These are phyloP conservation scores for Echites panduratus DNA, from an alignment of 257 asterid species.

Conservation along the genomic window DNA sequence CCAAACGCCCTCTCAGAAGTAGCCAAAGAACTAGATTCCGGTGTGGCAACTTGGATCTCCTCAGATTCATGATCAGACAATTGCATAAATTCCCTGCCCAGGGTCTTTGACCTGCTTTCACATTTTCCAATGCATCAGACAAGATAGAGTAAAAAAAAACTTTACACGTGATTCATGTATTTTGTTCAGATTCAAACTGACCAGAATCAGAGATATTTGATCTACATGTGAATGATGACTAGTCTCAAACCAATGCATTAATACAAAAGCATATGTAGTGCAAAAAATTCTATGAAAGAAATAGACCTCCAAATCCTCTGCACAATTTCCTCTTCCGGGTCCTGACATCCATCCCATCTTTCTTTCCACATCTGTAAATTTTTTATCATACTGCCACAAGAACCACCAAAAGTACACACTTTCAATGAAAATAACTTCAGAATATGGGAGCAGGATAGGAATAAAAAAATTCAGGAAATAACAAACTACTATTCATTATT, in stretches of 20 bases:
- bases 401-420: slow-evolving; percentile 12
- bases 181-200: neutral
- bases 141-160: neutral
- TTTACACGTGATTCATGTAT: neutral
- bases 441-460: neutral
- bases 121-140: neutral
- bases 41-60: slow-evolving; percentile 53
- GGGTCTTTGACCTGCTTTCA: slow-evolving; percentile 46
- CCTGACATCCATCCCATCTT: slow-evolving; percentile 31
- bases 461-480: neutral
- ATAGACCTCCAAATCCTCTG: slow-evolving; percentile 30
- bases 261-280: neutral
- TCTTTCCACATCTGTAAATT: slow-evolving; percentile 38
- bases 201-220: neutral
- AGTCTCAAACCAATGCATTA: neutral
- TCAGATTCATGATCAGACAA: slow-evolving; percentile 34
- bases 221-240: neutral
- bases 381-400: slow-evolving; percentile 44
- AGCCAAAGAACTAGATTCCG: slow-evolving; percentile 63
- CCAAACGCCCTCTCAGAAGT: slow-evolving; percentile 56
- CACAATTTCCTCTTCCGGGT: slow-evolving; percentile 32
- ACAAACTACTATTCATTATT: neutral
- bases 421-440: neutral
- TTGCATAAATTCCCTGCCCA: slow-evolving; percentile 32
- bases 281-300: neutral